Conservation (phyloP, 1,139 yeast species). For the Suhomyces anneliseae region DNA sequence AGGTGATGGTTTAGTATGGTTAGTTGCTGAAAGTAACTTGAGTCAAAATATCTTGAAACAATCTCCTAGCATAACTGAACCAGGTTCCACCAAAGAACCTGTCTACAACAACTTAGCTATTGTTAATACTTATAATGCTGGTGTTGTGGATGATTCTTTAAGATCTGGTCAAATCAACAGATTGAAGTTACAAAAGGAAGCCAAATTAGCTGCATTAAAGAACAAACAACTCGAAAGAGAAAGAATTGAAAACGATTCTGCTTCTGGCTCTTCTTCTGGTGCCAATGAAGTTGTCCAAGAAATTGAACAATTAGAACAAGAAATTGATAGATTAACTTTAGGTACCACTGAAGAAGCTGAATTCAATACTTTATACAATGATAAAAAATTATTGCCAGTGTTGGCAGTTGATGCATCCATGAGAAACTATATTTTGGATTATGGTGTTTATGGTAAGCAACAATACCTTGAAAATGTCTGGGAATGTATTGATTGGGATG, state of each 20-base stretch:
- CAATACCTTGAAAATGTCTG: slow-evolving; percentile 66
- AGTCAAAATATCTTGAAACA: slow-evolving; percentile 28
- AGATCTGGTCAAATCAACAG: slow-evolving; percentile 52
- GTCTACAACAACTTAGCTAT: slow-evolving; percentile 52
- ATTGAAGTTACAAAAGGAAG: slow-evolving; percentile 36
- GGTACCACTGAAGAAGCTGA: slow-evolving; percentile 49
- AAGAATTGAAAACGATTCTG: slow-evolving; percentile 14
- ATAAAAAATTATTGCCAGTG: slow-evolving; percentile 56
- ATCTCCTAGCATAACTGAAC: slow-evolving; percentile 17
- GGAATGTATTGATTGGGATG: slow-evolving; percentile 72
- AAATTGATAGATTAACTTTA: slow-evolving; percentile 25
- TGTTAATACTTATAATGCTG: slow-evolving; percentile 77
- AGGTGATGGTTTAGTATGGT: slow-evolving; percentile 78
- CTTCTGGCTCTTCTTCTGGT: too few species aligned
- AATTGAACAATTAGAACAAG: slow-evolving; percentile 14
- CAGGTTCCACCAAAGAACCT: slow-evolving; percentile 26
- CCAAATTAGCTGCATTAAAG: slow-evolving; percentile 29
- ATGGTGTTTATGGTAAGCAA: slow-evolving; percentile 74
- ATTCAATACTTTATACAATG: slow-evolving; percentile 34
- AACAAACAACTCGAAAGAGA: slow-evolving; percentile 20
- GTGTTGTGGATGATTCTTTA: slow-evolving; percentile 58
- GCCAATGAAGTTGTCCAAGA: slow-evolving; percentile 5
- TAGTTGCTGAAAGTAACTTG: slow-evolving; percentile 57
- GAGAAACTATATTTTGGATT: slow-evolving; percentile 65
- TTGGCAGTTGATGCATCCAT: slow-evolving; percentile 72